phyloP scores from a whole-genome alignment of 352 stramenopile genomes.

The Ophiocytium majus region DNA sequence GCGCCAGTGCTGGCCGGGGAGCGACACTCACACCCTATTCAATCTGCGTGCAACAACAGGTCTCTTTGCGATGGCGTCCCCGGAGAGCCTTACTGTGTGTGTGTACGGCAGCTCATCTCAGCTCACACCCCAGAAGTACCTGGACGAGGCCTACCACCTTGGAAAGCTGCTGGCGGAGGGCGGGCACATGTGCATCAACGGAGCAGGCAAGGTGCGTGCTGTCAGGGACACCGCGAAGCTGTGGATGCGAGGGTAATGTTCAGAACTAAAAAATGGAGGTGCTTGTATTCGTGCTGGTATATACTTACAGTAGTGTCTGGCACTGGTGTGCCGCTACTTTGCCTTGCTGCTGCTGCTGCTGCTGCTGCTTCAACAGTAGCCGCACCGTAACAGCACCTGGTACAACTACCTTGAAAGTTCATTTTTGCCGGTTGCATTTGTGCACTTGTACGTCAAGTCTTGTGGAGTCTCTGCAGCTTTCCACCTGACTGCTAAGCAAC shows the following conservation, averaged over 20 bases:
- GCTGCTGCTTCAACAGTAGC: neutral
- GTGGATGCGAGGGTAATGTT: neutral
- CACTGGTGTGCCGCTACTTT: neutral
- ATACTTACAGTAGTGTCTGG: no score
- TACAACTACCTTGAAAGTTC: neutral
- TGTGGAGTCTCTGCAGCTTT: neutral
- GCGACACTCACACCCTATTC: no score
- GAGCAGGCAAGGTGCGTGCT: slow-evolving; percentile 33
- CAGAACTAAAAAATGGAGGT: neutral
- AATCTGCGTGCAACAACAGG: no score
- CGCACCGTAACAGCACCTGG: neutral
- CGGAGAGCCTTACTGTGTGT: slow-evolving; percentile 22
- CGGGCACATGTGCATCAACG: slow-evolving; percentile 47
- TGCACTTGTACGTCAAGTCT: neutral
- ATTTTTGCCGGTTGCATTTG: neutral
- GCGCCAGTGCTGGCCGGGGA: no score
- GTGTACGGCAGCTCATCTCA: slow-evolving; percentile 35
- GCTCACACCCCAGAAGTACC: slow-evolving; percentile 34
- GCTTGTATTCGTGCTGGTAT: no score
- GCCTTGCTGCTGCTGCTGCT: neutral
- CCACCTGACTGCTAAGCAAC: neutral
- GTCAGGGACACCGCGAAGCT: neutral
- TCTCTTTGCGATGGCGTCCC: no score
- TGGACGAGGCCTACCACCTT: slow-evolving; percentile 28
- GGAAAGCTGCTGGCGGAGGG: slow-evolving; percentile 48